Evolutionary conservation across 2,329 filamentous ascomycete genomes (phyloP).

Genomic region (Fusarium pseudograminearum): DNA sequence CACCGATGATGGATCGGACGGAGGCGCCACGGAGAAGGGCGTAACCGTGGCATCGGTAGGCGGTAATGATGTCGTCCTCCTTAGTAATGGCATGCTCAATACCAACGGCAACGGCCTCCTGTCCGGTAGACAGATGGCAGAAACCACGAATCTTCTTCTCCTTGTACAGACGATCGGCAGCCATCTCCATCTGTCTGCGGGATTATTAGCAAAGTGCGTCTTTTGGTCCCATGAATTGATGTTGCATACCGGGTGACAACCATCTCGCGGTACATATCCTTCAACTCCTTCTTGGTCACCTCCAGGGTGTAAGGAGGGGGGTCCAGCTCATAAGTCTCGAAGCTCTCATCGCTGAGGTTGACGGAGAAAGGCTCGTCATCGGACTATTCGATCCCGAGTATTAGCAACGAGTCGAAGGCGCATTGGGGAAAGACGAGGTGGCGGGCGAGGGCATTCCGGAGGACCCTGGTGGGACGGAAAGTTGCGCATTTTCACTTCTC

Average conservation of each 20-base stretch:
- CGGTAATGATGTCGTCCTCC: slow-evolving; percentile 94
- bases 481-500: slow-evolving; percentile 48
- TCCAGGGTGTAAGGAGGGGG: slow-evolving; percentile 92
- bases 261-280: slow-evolving; percentile 99
- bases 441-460: slow-evolving; percentile 11
- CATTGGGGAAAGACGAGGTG: neutral
- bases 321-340: slow-evolving; percentile 99
- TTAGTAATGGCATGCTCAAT: slow-evolving; percentile 96
- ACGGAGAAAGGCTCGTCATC: slow-evolving; percentile 95
- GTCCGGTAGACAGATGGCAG: slow-evolving; percentile 97
- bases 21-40: slow-evolving; percentile 94
- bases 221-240: neutral
- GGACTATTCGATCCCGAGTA: slow-evolving; percentile 66
- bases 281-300: slow-evolving; percentile 97
- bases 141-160: slow-evolving; percentile 99
- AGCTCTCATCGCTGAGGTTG: slow-evolving; percentile 96
- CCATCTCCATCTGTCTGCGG: slow-evolving; percentile 98
- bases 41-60: slow-evolving; percentile 99
- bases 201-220: slow-evolving; percentile 49
- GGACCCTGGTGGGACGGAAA: slow-evolving; percentile 32
- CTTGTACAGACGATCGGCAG: slow-evolving; percentile 98
- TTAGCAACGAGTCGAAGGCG: slow-evolving; percentile 30
- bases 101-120: slow-evolving; percentile 96
- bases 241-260: slow-evolving; percentile 83
- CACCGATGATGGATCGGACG: slow-evolving; percentile 93